These are phyloP conservation scores for Xylariaceae sp. DNA, from an alignment of 2,329 filamentous ascomycete genomes.

Conservation along the genomic window DNA sequence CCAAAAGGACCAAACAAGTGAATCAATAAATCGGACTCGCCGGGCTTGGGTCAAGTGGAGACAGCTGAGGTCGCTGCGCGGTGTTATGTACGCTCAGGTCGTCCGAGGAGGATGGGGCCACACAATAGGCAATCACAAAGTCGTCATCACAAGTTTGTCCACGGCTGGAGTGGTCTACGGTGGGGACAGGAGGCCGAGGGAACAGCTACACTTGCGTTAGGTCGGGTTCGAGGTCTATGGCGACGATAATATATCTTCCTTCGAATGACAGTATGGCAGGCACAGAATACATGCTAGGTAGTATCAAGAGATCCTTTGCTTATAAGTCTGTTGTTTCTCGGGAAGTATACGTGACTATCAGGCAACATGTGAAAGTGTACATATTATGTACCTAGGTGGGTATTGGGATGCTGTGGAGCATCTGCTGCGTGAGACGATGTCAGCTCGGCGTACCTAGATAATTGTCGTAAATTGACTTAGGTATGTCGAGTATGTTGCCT, in stretches of 20 bases:
- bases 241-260: background rate
- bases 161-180: background rate
- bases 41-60: background rate
- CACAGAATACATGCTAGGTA: slow-evolving; percentile 31
- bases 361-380: background rate
- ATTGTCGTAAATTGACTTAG: too few relatives aligned
- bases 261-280: slow-evolving; percentile 21
- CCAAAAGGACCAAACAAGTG: background rate
- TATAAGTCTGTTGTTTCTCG: slow-evolving; percentile 13
- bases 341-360: background rate
- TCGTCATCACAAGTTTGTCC: slow-evolving; percentile 2
- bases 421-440: background rate
- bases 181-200: slow-evolving; percentile 1
- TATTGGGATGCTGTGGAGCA: too few relatives aligned
- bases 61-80: background rate
- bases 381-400: too few relatives aligned
- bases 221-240: slow-evolving; percentile 1
- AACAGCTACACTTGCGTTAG: slow-evolving; percentile 7
- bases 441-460: background rate
- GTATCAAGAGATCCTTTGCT: slow-evolving; percentile 26
- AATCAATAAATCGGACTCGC: background rate
- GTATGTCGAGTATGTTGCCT: too few relatives aligned
- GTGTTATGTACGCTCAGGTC: background rate
- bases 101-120: background rate
- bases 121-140: background rate